phyloP scores from a whole-genome alignment of 148 eudicot genomes.

The Amaranthus hypochondriacus region DNA sequence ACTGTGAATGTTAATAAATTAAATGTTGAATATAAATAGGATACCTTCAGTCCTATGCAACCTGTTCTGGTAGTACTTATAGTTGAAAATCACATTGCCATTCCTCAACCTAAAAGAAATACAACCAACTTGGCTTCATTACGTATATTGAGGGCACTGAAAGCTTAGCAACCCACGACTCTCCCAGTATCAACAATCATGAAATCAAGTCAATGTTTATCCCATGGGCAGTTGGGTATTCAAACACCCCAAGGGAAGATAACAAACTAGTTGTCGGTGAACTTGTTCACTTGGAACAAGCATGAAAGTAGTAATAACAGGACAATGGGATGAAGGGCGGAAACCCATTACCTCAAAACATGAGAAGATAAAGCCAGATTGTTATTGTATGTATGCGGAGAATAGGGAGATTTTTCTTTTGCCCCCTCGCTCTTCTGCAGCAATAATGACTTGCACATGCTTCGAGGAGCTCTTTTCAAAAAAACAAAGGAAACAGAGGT shows the following conservation, averaged over 20 bases:
- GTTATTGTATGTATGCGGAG: constrained; percentile 52
- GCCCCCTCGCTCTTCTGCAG: constrained; percentile 75
- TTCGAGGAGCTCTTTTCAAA: constrained; percentile 37
- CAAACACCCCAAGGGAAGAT: background rate
- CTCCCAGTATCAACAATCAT: background rate
- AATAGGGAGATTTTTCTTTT: constrained; percentile 60
- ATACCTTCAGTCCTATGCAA: constrained; percentile 88
- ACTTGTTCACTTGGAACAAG: background rate
- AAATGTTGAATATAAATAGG: constrained; percentile 8
- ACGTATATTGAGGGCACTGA: background rate
- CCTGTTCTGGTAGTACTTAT: constrained; percentile 66
- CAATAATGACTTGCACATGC: constrained; percentile 61
- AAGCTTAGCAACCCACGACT: background rate
- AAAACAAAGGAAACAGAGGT: constrained; percentile 1
- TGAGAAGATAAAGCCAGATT: constrained; percentile 52
- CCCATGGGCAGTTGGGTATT: background rate
- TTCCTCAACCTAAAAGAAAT: constrained; percentile 70
- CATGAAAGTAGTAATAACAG: background rate
- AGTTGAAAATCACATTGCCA: constrained; percentile 92
- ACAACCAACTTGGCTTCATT: background rate
- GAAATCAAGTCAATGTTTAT: background rate
- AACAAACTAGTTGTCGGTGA: background rate
- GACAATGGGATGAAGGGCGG: background rate
- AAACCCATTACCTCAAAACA: constrained; percentile 39
- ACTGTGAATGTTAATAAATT: background rate